phyloP scores from a whole-genome alignment of 2,329 filamentous ascomycete genomes.

The Colletotrichum sojae region DNA sequence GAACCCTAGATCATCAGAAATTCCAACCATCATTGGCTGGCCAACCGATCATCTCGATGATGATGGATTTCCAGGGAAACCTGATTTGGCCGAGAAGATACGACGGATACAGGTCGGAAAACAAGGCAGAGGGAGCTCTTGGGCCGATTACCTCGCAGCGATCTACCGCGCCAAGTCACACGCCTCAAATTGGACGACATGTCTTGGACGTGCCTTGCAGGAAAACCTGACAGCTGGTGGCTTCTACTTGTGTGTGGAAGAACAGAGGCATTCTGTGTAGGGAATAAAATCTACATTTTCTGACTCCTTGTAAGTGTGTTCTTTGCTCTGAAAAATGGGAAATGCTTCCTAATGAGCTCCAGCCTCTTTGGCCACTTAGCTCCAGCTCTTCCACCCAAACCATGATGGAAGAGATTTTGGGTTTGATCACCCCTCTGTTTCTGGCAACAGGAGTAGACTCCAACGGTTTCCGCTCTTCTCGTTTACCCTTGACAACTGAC shows the following conservation, averaged over 20 bases:
- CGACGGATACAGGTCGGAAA: constrained; percentile 13
- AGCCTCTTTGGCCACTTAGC: too few species aligned
- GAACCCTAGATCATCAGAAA: constrained; percentile 18
- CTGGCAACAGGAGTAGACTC: too few species aligned
- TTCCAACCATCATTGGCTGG: constrained; percentile 25
- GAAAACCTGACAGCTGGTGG: neutral
- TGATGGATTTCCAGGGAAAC: constrained; percentile 11
- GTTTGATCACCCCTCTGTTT: too few species aligned
- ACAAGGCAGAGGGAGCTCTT: constrained; percentile 18
- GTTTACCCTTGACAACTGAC: too few species aligned
- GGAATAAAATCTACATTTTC: too few species aligned
- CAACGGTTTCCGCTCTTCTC: too few species aligned
- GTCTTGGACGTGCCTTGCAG: neutral
- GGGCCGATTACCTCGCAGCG: constrained; percentile 31
- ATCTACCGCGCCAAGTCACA: constrained; percentile 33
- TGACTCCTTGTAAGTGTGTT: too few species aligned
- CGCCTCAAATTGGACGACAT: constrained; percentile 25
- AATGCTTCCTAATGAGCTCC: too few species aligned
- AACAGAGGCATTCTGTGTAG: too few species aligned
- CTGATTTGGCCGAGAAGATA: neutral
- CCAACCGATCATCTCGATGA: neutral
- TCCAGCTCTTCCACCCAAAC: too few species aligned
- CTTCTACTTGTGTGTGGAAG: neutral
- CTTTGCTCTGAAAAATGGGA: too few species aligned
- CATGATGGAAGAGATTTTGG: too few species aligned